Conservation (phyloP, 2,329 filamentous ascomycete genomes). For the Mycosphaerella sp. region DNA sequence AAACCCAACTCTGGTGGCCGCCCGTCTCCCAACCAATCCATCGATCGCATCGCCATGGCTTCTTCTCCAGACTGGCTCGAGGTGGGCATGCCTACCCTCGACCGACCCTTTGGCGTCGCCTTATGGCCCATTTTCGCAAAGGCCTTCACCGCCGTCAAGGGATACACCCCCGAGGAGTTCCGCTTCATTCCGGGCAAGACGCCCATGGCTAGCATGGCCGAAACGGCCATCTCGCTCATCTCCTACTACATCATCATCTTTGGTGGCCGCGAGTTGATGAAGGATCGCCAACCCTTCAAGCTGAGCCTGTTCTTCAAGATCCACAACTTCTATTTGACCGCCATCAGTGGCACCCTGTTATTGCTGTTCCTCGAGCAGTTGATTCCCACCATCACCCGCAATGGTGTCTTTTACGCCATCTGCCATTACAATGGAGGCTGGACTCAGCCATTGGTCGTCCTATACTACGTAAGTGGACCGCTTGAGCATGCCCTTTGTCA, state of each 20-base stretch:
- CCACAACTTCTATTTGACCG: constrained; percentile 91
- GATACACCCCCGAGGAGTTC: constrained; percentile 83
- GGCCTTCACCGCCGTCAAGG: constrained; percentile 66
- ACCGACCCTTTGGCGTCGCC: constrained; percentile 83
- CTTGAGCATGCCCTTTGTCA: too few species aligned
- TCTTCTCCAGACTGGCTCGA: constrained; percentile 48
- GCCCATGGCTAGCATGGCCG: constrained; percentile 81
- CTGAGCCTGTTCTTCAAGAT: constrained; percentile 86
- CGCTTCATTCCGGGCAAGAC: constrained; percentile 73
- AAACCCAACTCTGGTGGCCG: too few species aligned
- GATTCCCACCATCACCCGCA: constrained; percentile 69
- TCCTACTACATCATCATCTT: constrained; percentile 93
- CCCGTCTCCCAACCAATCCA: constrained; percentile 20
- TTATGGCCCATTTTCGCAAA: constrained; percentile 95
- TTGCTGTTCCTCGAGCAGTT: constrained; percentile 87
- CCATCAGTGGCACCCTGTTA: constrained; percentile 73
- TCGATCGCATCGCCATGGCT: constrained; percentile 30
- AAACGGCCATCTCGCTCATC: constrained; percentile 71
- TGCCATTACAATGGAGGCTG: constrained; percentile 78
- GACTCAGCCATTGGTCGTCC: constrained; percentile 84
- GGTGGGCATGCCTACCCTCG: constrained; percentile 65
- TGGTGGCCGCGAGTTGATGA: constrained; percentile 87
- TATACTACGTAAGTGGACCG: constrained; percentile 78
- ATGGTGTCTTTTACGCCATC: constrained; percentile 84
- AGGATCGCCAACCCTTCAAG: constrained; percentile 75